Conservation (phyloP, 768 basidiomycete species). For the Suillus decipiens region DNA sequence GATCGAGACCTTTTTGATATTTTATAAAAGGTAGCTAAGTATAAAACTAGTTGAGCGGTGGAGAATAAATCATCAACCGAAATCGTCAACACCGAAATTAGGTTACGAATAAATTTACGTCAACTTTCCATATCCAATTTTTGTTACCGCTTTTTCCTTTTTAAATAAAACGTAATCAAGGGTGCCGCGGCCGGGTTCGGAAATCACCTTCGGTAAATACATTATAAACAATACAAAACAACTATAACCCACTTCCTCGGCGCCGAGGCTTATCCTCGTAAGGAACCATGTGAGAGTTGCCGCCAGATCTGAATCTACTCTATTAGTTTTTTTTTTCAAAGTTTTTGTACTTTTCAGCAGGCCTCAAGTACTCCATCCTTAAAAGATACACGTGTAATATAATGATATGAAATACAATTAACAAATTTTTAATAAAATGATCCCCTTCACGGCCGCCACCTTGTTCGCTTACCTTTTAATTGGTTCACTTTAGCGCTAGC, state of each 20-base stretch:
- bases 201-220: constrained; percentile 34
- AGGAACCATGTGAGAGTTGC: constrained; percentile 37
- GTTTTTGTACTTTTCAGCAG: constrained; percentile 1
- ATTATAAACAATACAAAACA: constrained; percentile 27
- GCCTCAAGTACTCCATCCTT: constrained; percentile 22
- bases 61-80: constrained; percentile 26
- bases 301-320: constrained; percentile 34
- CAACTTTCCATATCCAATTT: constrained; percentile 30
- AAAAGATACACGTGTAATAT: constrained; percentile 16
- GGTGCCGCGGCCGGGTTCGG: constrained; percentile 42
- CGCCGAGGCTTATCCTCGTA: constrained; percentile 42
- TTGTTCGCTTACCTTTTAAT: constrained; percentile 11
- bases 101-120: constrained; percentile 28
- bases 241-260: constrained; percentile 38
- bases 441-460: constrained; percentile 4
- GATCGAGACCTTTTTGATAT: constrained; percentile 27
- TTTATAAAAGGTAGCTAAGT: constrained; percentile 33
- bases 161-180: constrained; percentile 35
- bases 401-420: neutral
- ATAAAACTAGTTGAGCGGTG: constrained; percentile 37
- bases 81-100: constrained; percentile 39
- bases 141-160: constrained; percentile 32
- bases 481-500: constrained; percentile 25
- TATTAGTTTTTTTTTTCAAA: constrained; percentile 21
- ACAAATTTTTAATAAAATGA: neutral